Evolutionary conservation across 1,139 yeast genomes (phyloP), one percentile per base, ranked within the genome.

Genomic region (Scheffersomyces titani): DNA sequence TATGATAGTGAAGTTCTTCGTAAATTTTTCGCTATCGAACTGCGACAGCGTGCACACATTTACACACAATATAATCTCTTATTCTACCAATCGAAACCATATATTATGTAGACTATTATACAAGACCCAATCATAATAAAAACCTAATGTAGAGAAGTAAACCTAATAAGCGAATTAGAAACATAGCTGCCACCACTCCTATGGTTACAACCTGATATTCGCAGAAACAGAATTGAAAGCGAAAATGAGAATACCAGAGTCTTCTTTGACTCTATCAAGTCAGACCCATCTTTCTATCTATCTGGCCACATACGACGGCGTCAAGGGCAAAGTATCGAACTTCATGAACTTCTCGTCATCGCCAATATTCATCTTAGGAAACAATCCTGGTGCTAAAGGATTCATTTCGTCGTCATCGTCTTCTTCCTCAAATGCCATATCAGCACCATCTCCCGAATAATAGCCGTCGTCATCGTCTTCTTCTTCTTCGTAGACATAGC

Each of bases 331-430:
- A 44, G 59, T 59, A 47, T 72, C 71, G 52, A 72, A 66, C 44
- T 57, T 63, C 67, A 68, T 63, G 57, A 74, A 73, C 60, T 65
- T 64, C 13, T 55, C 57, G n/a, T 58, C 62, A 56, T 68, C 72
- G 50, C 61, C 58, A 19, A 72, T 57, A 44, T 73, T 64, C 78
- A 78, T 74, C 19, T 61, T 60, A 1, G 82, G 82, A 58, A 77
- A 78, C 9, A 78, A 66, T 0, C 78, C 80, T 0, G 81, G 81
- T 1, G 63, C 66, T n/a, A 69, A 59, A 16, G 68, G 68, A 49
- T 68, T 75, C 11, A 68, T 57, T 7, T 69, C 70, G 51, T 69
- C 68, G 9, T 54, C 57, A 1, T 60, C 60, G 21, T 52, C 58
- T 3, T 57, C 61, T 24, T 64, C 64, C 30, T 60, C 60, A 36